These are phyloP conservation scores for Chaetomium cochliodes DNA, from an alignment of 495 filamentous ascomycete genomes.

Conservation along the genomic window DNA sequence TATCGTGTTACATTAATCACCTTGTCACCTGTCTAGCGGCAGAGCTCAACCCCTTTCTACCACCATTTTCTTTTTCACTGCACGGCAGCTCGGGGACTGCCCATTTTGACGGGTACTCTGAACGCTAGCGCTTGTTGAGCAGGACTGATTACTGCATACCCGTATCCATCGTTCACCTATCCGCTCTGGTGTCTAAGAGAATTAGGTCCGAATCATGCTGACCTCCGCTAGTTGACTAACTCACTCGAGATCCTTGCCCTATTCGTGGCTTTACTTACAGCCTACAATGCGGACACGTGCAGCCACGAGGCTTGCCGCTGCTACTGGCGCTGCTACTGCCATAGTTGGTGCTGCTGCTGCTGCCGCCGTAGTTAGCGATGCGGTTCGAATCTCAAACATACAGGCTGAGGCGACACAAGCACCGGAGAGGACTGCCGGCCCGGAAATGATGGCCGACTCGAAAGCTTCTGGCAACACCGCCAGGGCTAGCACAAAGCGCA, in stretches of 20 bases:
- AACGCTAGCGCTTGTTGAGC: background rate
- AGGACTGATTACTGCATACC: background rate
- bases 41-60: background rate
- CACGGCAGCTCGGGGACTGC: background rate
- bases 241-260: background rate
- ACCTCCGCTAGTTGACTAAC: background rate
- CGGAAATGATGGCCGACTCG: background rate
- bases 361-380: no score
- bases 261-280: background rate
- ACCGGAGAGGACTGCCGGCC: background rate
- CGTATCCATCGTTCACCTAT: background rate
- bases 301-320: slow-evolving; percentile 14
- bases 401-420: background rate
- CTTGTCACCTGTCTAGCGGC: background rate
- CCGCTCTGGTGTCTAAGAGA: background rate
- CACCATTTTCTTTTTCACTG: background rate
- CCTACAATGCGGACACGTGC: slow-evolving; percentile 21
- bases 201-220: background rate
- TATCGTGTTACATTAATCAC: no score
- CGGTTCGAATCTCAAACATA: background rate
- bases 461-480: background rate
- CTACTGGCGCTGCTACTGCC: background rate
- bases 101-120: background rate
- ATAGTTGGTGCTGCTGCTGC: background rate
- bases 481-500: slow-evolving; percentile 12